Base-by-base conservation (phyloP, 805 yeast species). In the Isabelozyma rhagii region DNA sequence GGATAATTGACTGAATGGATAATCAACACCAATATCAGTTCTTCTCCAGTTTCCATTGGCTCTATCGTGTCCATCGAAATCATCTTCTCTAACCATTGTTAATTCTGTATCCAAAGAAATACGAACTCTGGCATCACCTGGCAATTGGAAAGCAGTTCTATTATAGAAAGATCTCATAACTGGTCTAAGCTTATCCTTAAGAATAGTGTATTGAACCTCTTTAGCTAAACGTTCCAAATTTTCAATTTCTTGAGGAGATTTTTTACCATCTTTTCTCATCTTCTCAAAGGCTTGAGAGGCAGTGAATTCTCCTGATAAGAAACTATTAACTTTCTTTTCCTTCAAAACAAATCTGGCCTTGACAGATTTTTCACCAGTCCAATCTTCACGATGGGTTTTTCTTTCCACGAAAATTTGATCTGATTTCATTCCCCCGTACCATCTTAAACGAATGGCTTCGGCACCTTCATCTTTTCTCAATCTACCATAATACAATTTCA, bases 301-400 rank as follows among this genome's bases (percentile, higher is more conserved):
- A 18, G 97, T 89, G 65, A 80, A 91, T 46, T 82, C 82, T 57
- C 99, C 99, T 36, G 74, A 71, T 72, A 93, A 67, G 67, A 90
- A 94, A 46, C 83, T 82, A 64, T 94, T 94, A 46, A 93, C 91
- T 63, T 90, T 81, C 67, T 87, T 89, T 67, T 94, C 99, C 68
- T 92, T 94, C 57, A 94, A 72, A 17, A 93, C 85, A 71, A 94
- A 94, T 67, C 99, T 82, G 5, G 98, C 98, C 72, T 94, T 94
- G 56, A 94, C 99, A n/a, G 97, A 89, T 71, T 93, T 93, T 69
- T 94, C 99, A 59, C 99, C 99, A 3, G 99, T 94, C 99, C 99
- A 93, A 75, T 94, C 99, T 70, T 94, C 99, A 69, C 99, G 82
- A 66, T 94, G 99, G 5, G 99, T 94, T 69, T 94, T 94, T 69